Evolutionary conservation across 2,329 filamentous ascomycete genomes (phyloP), one percentile per base, ranked within the genome.

Genomic region (Ophiostoma novo-ulmi): DNA sequence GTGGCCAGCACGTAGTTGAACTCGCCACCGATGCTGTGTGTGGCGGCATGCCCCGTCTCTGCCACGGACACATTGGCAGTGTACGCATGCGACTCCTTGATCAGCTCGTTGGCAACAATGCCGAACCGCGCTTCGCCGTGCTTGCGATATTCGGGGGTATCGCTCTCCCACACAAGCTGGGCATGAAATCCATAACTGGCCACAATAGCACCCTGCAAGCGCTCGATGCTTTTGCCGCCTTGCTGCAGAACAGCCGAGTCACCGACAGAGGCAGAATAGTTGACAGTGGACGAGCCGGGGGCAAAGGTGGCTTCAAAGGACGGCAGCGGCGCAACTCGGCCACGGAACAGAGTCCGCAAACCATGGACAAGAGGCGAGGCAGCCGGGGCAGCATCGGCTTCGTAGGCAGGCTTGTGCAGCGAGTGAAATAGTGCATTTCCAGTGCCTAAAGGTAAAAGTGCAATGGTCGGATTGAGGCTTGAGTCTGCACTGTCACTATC

Each of bases 171-270:
- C 31, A 98, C 93, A 3, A 98, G 85, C 61, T 90, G 89, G 39
- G 94, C 92, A 77, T 98, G 94, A 76, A 98, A 88, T 26, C 91
- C 94, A 85, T 96, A 97, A 78, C 91, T 95, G 64, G 89, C 90
- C 1, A 98, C 94, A 31, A 97, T 92, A 35, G 90, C 91, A 36
- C 74, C 94, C 75, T 91, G 86, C 35, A 90, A 81, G 65, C 79
- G 78, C 0, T 78, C 76, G 5, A 83, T 79, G 1, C 74, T 71
- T 5, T 20, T 39, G 8, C 36, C 36, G 36, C n/a, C 36, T 20
- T 65, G 58, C 26, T 58, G 52, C 1, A 26, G 48, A 31, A 61
- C 55, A 8, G 55, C 11, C 79, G 75, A 41, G 79, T 75, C n/a
- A 38, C 63, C 63, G 36, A 3, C 64, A 26, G 35, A 35, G 20